Evolutionary conservation across 495 filamentous ascomycete species (phyloP).

Genomic region (Elaphomyces granulatus): DNA sequence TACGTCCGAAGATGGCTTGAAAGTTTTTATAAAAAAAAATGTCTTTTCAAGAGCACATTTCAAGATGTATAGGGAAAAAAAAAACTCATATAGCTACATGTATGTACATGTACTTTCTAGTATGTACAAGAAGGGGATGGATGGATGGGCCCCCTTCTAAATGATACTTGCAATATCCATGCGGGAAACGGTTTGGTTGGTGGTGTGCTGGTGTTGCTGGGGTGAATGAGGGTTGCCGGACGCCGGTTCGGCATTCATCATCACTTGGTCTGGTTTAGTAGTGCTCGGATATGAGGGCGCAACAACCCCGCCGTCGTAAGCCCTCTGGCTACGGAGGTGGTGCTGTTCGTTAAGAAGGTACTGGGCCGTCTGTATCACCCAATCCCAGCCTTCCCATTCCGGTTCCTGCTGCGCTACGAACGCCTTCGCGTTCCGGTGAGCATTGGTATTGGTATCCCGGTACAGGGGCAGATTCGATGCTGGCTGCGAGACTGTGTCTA

Average conservation of each 20-base stretch:
- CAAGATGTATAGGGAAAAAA: too few species aligned
- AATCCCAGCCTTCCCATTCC: slow-evolving; percentile 40
- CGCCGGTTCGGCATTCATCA: slow-evolving; percentile 22
- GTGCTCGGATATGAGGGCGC: slow-evolving; percentile 7
- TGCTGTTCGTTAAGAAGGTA: slow-evolving; percentile 32
- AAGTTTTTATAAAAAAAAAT: too few species aligned
- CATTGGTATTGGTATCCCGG: background rate
- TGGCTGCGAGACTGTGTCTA: slow-evolving; percentile 15
- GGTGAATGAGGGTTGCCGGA: slow-evolving; percentile 27
- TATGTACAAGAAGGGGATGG: too few species aligned
- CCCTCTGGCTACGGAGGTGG: slow-evolving; percentile 11
- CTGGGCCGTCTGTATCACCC: slow-evolving; percentile 35
- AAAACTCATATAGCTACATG: too few species aligned
- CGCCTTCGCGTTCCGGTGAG: background rate
- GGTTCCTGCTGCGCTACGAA: slow-evolving; percentile 7
- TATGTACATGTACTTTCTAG: too few species aligned
- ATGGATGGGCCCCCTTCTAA: too few species aligned
- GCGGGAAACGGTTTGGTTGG: slow-evolving; percentile 34
- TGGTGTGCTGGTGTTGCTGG: too few species aligned
- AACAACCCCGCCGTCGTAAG: slow-evolving; percentile 7
- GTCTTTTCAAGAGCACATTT: too few species aligned
- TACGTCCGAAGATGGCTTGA: too few species aligned
- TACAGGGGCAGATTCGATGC: slow-evolving; percentile 4
- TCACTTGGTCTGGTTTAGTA: slow-evolving; percentile 13
- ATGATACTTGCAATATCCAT: slow-evolving; percentile 79